Evolutionary conservation across 345 rosid species (phyloP).

Genomic region (Anastatica hierochuntica): DNA sequence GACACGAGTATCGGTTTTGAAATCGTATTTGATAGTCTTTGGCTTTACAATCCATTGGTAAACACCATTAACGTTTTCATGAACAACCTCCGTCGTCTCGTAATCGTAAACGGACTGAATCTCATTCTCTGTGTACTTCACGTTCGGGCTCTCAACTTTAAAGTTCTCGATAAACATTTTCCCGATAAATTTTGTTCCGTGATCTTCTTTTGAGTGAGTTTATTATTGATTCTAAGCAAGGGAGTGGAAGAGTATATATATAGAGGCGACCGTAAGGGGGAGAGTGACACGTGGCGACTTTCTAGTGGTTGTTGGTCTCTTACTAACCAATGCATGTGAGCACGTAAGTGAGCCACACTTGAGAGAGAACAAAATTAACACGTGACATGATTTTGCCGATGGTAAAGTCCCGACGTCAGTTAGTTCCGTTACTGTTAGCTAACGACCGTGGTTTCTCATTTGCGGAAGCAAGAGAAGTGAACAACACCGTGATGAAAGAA

Average conservation of each 20-base stretch:
- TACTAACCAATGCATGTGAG: constrained; percentile 9
- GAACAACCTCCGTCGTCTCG: constrained; percentile 90
- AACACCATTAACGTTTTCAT: constrained; percentile 63
- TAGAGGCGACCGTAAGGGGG: neutral
- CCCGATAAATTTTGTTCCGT: too few species aligned
- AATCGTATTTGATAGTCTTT: constrained; percentile 76
- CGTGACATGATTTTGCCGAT: constrained; percentile 17
- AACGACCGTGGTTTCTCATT: neutral
- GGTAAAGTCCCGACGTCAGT: neutral
- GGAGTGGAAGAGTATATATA: too few species aligned
- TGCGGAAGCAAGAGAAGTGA: neutral
- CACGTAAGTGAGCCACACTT: constrained; percentile 11
- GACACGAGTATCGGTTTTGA: constrained; percentile 62
- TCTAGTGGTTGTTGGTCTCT: neutral
- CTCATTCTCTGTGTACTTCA: constrained; percentile 73
- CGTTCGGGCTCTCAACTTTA: constrained; percentile 82
- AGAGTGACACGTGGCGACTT: neutral
- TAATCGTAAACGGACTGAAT: constrained; percentile 79
- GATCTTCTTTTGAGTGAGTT: neutral
- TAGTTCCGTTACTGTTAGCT: constrained; percentile 8
- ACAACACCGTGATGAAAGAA: too few species aligned
- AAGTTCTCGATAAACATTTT: constrained; percentile 83
- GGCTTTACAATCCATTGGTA: constrained; percentile 89
- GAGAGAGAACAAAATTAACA: neutral
- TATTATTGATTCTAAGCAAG: neutral